These are phyloP conservation scores for Trypanosoma boissoni DNA, from an alignment of 208 protist genomes.

Conservation along the genomic window DNA sequence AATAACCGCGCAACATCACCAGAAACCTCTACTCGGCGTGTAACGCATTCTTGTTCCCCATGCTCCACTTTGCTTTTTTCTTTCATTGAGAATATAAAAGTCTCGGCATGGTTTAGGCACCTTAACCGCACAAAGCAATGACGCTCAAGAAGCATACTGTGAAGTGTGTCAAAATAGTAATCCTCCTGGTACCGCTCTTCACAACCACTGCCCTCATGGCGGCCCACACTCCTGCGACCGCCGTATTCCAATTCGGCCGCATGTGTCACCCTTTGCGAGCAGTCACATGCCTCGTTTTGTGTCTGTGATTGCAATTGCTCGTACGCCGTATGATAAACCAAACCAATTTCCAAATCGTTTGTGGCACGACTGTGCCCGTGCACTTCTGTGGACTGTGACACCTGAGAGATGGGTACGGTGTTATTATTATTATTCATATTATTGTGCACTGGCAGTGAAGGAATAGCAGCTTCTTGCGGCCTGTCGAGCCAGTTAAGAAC, in stretches of 20 bases:
- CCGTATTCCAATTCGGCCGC: not conserved
- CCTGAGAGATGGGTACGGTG: too few relatives aligned
- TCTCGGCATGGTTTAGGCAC: slow-evolving; percentile 21
- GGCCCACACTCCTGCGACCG: not conserved
- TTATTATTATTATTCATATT: too few relatives aligned
- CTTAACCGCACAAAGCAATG: slow-evolving; percentile 61
- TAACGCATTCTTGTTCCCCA: slow-evolving; percentile 37
- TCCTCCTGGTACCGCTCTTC: slow-evolving; percentile 55
- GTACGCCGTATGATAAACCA: not conserved
- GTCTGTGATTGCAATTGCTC: not conserved
- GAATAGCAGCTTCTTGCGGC: not conserved
- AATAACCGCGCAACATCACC: slow-evolving; percentile 47
- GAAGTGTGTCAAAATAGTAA: slow-evolving; percentile 57
- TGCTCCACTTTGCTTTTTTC: slow-evolving; percentile 39
- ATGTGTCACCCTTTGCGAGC: too few relatives aligned
- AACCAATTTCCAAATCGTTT: too few relatives aligned
- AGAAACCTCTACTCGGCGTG: slow-evolving; percentile 37
- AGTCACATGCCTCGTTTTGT: too few relatives aligned
- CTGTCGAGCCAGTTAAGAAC: slow-evolving; percentile 44
- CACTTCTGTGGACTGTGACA: too few relatives aligned
- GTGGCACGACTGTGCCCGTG: too few relatives aligned
- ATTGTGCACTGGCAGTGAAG: too few relatives aligned
- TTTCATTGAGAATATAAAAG: slow-evolving; percentile 60
- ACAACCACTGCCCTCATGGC: slow-evolving; percentile 5
- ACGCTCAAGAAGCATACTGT: slow-evolving; percentile 30